Conservation (phyloP, 306 rosid species). For the Argentina anserina region DNA sequence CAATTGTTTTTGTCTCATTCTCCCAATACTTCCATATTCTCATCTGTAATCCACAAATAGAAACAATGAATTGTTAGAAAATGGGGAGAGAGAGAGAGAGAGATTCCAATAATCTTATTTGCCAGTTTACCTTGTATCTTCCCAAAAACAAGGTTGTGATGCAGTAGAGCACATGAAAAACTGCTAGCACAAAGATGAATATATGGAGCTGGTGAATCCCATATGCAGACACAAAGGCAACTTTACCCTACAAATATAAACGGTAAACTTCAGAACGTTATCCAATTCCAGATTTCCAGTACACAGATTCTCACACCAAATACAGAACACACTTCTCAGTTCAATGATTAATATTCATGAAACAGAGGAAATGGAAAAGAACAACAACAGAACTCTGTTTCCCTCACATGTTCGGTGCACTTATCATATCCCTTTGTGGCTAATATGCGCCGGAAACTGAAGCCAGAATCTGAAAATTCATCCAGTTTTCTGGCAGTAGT, state of each 20-base stretch:
- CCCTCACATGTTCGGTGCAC: constrained; percentile 35
- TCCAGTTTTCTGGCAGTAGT: constrained; percentile 24
- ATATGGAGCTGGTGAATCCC: constrained; percentile 88
- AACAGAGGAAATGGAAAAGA: not conserved
- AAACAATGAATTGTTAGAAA: not conserved
- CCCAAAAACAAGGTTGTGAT: constrained; percentile 57
- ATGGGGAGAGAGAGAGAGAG: constrained; percentile 10
- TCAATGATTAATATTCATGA: not conserved
- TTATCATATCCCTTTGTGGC: constrained; percentile 34
- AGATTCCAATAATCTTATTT: not conserved
- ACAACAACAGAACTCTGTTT: not conserved
- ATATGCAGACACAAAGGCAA: constrained; percentile 76
- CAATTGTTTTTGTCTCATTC: constrained; percentile 55
- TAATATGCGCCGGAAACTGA: constrained; percentile 30
- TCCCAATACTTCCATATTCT: constrained; percentile 76
- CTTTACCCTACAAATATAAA: constrained; percentile 39
- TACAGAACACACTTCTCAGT: not conserved
- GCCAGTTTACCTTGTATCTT: constrained; percentile 52
- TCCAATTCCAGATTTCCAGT: not conserved
- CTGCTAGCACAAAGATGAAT: constrained; percentile 72
- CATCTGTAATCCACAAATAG: constrained; percentile 54
- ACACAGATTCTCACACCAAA: not conserved
- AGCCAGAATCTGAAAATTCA: constrained; percentile 22
- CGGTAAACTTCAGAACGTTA: not conserved
- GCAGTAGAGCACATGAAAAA: constrained; percentile 68